Evolutionary conservation across 1,139 yeast genomes (phyloP).

Genomic region (Taiozyma sp.): DNA sequence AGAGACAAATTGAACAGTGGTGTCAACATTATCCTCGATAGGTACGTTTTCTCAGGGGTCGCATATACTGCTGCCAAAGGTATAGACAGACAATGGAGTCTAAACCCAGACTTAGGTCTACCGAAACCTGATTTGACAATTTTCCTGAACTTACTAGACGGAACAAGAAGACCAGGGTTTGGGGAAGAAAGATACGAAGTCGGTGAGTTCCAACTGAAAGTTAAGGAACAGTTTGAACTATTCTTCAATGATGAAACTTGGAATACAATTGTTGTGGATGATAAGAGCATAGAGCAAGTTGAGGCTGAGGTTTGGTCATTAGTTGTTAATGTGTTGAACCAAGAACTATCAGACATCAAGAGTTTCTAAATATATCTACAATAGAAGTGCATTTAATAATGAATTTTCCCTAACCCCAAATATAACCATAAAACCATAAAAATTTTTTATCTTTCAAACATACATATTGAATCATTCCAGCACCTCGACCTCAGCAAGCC

Average conservation of each 20-base stretch:
- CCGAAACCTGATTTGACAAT: constrained; percentile 83
- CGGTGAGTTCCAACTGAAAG: constrained; percentile 63
- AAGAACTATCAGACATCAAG: constrained; percentile 8
- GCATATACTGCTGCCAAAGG: constrained; percentile 92
- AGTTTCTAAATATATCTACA: constrained; percentile 3
- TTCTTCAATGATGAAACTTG: constrained; percentile 34
- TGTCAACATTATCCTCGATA: constrained; percentile 60
- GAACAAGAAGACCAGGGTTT: constrained; percentile 62
- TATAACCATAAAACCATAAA: neutral
- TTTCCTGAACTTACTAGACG: constrained; percentile 61
- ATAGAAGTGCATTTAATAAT: neutral
- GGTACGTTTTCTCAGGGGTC: constrained; percentile 90
- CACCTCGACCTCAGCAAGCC: constrained; percentile 33
- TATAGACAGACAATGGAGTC: constrained; percentile 67
- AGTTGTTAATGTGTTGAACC: constrained; percentile 13
- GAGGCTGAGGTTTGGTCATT: constrained; percentile 22
- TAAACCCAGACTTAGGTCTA: constrained; percentile 74
- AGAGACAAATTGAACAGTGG: constrained; percentile 45
- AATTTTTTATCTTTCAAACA: neutral
- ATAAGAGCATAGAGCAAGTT: constrained; percentile 53
- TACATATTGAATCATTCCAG: constrained; percentile 12
- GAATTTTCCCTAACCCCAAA: neutral
- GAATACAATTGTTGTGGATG: constrained; percentile 46
- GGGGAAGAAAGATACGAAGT: constrained; percentile 92
- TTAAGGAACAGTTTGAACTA: constrained; percentile 50